Evolutionary conservation across 768 basidiomycete species (phyloP), one percentile per base, ranked within the genome.

Genomic region (Termitomyces heimii): DNA sequence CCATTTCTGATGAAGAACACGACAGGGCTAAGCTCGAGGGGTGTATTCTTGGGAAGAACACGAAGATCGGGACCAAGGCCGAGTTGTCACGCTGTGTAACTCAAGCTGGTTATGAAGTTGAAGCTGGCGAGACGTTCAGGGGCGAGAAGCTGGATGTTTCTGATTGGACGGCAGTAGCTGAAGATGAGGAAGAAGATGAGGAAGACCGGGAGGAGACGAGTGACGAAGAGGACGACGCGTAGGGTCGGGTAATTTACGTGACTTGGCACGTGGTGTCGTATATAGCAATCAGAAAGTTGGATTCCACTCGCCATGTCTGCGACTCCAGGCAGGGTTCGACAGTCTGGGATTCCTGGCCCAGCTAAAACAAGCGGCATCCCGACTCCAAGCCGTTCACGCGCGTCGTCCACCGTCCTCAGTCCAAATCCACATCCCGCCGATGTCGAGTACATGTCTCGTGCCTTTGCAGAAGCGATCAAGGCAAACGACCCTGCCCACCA

Each of bases 401-500:
- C 89, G 18, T 70, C 80, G n/a, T 88, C 88, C 12, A 78, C 70
- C 55, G 75, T 77, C 20, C 56, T 69, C 51, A 73, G 77, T 44
- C 72, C 73, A 35, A 65, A 70, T 24, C 26, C 35, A 37, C 61
- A 64, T 32, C 61, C 71, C 34, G 63, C 69, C 53, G 81, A 86
- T 64, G 72, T 75, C 54, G 82, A 87, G 48, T 84, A 78, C 60
- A 82, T 86, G 66, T 79, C 83, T 46, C 82, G 81, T 63, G 86
- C 89, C n/a, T 86, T 92, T 61, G 82, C 79, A 43, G 89, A 91
- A 61, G 90, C 90, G 29, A 82, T 92, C 68, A 87, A 80, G 67
- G 82, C 88, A 53, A 90, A 92, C 63, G 87, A 92, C 67, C 90
- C 90, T 39, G 82, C 86, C 18, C 80, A 82, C 43, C 89, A 92